Evolutionary conservation across 1,284 basidiomycete genomes (phyloP), one percentile per base, ranked within the genome.

Genomic region (Trichosporon sp.): DNA sequence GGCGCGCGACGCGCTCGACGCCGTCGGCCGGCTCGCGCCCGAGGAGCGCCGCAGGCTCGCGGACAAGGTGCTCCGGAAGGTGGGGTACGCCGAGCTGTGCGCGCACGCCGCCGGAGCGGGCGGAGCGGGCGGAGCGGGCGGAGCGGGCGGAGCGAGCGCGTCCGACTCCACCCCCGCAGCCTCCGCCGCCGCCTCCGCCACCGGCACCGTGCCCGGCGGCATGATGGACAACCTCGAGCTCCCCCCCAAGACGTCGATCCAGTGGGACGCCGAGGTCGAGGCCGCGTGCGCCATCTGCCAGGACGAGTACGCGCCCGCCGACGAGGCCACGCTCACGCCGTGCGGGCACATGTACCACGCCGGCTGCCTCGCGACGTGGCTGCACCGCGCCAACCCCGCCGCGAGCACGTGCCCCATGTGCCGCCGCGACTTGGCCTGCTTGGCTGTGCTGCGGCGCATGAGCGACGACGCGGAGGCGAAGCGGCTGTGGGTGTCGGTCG

Each of bases 291-390:
- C 34, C 31, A 23, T 18, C 11, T 76, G 76, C 58, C 72, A 75
- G 64, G 76, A 77, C 53, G 75, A 77, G 21, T 81, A 80, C 65
- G 73, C 73, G 11, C 58, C 70, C 9, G 67, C 68, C 8, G 71
- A 72, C 21, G 34, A 68, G 18, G 58, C 78, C 13, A 66, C 72
- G 0, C 63, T 79, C 15, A 81, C 80, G 11, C 77, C 80, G 0
- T 81, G 80, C 68, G 75, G 76, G 51, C 80, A 81, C 73, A 80
- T 81, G 78, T 81, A 78, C 71, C 80, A 81, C 64, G 64, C 75
- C 12, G 62, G 67, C 8, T 80, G 80, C 64, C 72, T 81, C 1
- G 72, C 73, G 11, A 78, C 79, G 42, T 80, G 79, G 79, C 67
- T 78, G 38, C 62, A 69, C 15, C 76, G 73, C 2, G 5, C 5